These are phyloP conservation scores for Phaeoacremonium minimum DNA, from an alignment of 2,329 filamentous ascomycete species.

Conservation along the genomic window DNA sequence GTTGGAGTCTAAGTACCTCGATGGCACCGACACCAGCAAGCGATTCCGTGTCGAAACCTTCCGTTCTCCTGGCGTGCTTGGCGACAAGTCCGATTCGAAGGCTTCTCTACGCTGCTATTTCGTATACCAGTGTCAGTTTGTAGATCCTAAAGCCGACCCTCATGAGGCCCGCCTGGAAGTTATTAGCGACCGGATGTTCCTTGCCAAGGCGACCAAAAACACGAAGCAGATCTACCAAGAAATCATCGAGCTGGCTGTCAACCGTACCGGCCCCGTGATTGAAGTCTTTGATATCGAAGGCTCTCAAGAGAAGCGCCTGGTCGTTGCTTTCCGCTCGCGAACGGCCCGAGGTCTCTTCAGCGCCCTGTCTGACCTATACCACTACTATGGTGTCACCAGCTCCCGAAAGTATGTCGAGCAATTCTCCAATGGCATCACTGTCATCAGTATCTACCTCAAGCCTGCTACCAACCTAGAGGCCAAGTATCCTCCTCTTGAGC, in stretches of 20 bases:
- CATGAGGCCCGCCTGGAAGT: conserved; percentile 85
- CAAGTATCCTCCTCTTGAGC: conserved; percentile 74
- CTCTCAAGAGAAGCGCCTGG: conserved; percentile 85
- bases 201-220: conserved; percentile 93
- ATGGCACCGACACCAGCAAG: conserved; percentile 66
- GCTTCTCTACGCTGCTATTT: conserved; percentile 95
- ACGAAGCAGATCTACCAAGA: conserved; percentile 95
- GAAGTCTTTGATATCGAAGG: conserved; percentile 96
- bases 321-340: conserved; percentile 90
- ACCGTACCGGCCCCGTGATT: conserved; percentile 87
- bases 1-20: conserved; percentile 92
- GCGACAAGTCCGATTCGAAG: conserved; percentile 61
- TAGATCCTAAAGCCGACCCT: conserved; percentile 66
- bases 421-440: conserved; percentile 96
- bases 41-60: conserved; percentile 96
- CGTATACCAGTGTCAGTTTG: conserved; percentile 94
- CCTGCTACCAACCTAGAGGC: conserved; percentile 58
- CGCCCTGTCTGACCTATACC: conserved; percentile 90
- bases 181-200: conserved; percentile 88
- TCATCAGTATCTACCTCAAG: conserved; percentile 92
- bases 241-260: conserved; percentile 81
- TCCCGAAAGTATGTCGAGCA: conserved; percentile 98
- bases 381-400: conserved; percentile 96
- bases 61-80: conserved; percentile 79
- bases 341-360: conserved; percentile 93